These are phyloP conservation scores for Rubia balearica DNA, from an alignment of 305 asterid genomes.

Conservation along the genomic window DNA sequence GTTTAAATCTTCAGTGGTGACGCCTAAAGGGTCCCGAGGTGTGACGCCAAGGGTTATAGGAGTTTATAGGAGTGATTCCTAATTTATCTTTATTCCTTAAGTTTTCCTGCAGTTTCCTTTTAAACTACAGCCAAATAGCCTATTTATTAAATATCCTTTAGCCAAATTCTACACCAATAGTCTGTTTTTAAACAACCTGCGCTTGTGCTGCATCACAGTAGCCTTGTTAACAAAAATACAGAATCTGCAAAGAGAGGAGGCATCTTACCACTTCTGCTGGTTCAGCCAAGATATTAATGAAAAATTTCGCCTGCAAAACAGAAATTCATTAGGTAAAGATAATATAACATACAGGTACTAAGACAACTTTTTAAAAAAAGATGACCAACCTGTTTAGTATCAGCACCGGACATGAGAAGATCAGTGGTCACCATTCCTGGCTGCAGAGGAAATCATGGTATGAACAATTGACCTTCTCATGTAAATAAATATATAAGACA, in stretches of 20 bases:
- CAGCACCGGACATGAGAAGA: constrained; percentile 94
- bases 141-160: too few relatives aligned
- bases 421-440: constrained; percentile 99
- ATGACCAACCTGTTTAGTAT: constrained; percentile 70
- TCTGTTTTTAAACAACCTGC: background rate
- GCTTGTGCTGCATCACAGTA: background rate
- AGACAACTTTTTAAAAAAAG: constrained; percentile 2
- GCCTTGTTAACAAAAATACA: background rate
- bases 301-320: constrained; percentile 79
- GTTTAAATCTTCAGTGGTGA: too few relatives aligned
- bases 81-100: background rate
- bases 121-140: background rate
- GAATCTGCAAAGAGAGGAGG: background rate
- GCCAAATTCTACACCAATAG: too few relatives aligned
- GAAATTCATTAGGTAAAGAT: background rate
- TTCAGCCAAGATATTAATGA: constrained; percentile 92
- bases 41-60: too few relatives aligned
- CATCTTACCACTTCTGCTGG: constrained; percentile 81
- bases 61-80: too few relatives aligned
- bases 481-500: background rate
- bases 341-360: constrained; percentile 12
- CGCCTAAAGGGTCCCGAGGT: too few relatives aligned
- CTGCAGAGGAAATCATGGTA: constrained; percentile 31
- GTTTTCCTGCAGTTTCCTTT: background rate
- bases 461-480: background rate